Evolutionary conservation across 1,139 yeast species (phyloP).

Genomic region (Suhomyces bribrorum): DNA sequence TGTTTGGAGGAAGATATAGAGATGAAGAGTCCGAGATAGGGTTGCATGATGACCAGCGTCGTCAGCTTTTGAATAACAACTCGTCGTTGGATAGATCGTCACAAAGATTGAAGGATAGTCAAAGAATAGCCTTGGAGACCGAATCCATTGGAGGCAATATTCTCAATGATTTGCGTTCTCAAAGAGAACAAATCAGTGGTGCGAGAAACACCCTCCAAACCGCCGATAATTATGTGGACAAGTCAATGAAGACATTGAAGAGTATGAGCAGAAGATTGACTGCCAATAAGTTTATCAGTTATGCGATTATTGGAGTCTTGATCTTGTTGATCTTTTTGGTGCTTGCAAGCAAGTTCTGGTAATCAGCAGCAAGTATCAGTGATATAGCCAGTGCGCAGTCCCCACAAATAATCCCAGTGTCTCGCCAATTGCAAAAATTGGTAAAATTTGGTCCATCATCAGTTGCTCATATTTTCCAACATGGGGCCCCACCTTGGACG

Average conservation of each 20-base stretch:
- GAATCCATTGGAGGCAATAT: constrained; percentile 91
- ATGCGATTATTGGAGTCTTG: constrained; percentile 91
- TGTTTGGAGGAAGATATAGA: constrained; percentile 61
- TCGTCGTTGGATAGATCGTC: constrained; percentile 81
- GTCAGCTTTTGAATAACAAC: constrained; percentile 75
- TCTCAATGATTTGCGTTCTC: constrained; percentile 84
- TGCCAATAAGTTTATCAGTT: constrained; percentile 91
- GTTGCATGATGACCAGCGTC: constrained; percentile 70
- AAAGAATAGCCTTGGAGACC: constrained; percentile 88
- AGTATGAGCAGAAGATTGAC: constrained; percentile 93
- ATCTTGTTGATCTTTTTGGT: constrained; percentile 82
- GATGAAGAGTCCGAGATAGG: constrained; percentile 34
- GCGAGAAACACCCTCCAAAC: constrained; percentile 82
- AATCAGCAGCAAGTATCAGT: constrained; percentile 9
- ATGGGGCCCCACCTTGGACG: too few species aligned
- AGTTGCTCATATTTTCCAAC: too few species aligned
- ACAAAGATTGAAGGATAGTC: constrained; percentile 83
- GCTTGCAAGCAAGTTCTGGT: constrained; percentile 82
- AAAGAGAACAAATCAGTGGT: constrained; percentile 86
- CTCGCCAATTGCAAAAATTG: too few species aligned
- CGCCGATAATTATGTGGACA: constrained; percentile 92
- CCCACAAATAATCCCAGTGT: too few species aligned
- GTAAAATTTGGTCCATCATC: too few species aligned
- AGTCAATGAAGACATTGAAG: constrained; percentile 80
- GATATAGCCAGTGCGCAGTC: background rate